phyloP scores from a whole-genome alignment of 495 filamentous ascomycete species.

The Diplogelasinospora grovesii region DNA sequence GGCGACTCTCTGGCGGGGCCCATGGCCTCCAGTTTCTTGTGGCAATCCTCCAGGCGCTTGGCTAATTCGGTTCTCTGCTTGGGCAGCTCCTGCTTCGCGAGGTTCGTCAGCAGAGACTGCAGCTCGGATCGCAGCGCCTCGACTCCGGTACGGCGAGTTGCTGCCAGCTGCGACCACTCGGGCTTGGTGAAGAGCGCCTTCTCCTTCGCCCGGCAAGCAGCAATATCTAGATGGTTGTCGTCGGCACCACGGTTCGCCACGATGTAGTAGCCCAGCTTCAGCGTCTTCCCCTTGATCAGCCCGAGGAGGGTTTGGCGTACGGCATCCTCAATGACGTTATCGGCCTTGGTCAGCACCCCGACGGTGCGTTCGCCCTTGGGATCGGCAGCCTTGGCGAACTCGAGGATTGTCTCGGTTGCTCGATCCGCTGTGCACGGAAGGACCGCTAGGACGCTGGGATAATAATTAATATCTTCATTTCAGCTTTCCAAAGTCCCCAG shows the following conservation, averaged over 20 bases:
- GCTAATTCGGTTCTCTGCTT: conserved; percentile 41
- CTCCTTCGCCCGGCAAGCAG: conserved; percentile 28
- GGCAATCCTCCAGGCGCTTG: conserved; percentile 29
- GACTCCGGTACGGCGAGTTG: conserved; percentile 44
- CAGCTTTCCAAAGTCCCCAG: no score
- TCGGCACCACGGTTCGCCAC: conserved; percentile 49
- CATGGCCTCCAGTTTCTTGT: conserved; percentile 30
- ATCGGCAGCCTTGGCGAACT: conserved; percentile 44
- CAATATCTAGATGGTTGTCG: conserved; percentile 13
- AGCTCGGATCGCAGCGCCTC: conserved; percentile 40
- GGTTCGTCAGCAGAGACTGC: conserved; percentile 33
- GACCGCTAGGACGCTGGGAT: conserved; percentile 42
- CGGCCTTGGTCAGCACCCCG: conserved; percentile 55
- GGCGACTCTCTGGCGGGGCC: conserved; percentile 32
- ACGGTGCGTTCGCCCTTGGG: conserved; percentile 44
- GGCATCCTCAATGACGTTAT: conserved; percentile 43
- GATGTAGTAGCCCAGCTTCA: conserved; percentile 52
- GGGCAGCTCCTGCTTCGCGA: conserved; percentile 48
- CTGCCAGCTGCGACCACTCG: conserved; percentile 39
- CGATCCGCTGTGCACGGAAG: conserved; percentile 53
- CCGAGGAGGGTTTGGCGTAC: conserved; percentile 33
- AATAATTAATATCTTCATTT: no score
- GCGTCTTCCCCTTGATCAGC: conserved; percentile 33
- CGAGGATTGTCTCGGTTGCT: conserved; percentile 53
- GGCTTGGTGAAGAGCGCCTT: conserved; percentile 27